Conservation (phyloP, 1,284 basidiomycete species). For the Marasmius sp. region DNA sequence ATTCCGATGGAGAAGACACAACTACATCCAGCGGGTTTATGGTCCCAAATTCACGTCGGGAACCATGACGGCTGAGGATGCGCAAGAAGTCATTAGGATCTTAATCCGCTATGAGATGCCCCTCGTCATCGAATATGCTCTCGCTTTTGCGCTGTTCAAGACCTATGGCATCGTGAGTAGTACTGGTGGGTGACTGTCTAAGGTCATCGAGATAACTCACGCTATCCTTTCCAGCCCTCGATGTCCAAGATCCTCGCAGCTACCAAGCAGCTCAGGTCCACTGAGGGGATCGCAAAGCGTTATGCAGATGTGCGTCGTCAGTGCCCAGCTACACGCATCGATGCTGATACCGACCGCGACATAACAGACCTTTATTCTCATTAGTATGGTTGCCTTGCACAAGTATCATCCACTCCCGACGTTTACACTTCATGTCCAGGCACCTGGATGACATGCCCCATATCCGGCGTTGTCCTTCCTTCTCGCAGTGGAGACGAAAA, state of each 20-base stretch:
- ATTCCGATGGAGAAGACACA: background rate
- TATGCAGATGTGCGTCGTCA: conserved; percentile 41
- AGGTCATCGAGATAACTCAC: background rate
- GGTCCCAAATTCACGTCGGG: conserved; percentile 32
- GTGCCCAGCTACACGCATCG: background rate
- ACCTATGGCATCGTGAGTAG: conserved; percentile 46
- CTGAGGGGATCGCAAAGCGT: conserved; percentile 36
- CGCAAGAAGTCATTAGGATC: conserved; percentile 38
- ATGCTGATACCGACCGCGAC: background rate
- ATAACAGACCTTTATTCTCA: conserved; percentile 41
- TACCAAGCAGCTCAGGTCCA: conserved; percentile 37
- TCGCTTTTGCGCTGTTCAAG: conserved; percentile 48
- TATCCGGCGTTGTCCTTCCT: conserved; percentile 25
- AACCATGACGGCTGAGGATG: conserved; percentile 40
- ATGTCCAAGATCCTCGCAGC: conserved; percentile 40
- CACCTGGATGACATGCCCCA: conserved; percentile 36
- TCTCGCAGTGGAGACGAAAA: background rate
- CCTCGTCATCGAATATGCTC: conserved; percentile 32
- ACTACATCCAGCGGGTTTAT: background rate
- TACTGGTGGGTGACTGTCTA: background rate
- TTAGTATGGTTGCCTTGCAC: conserved; percentile 25
- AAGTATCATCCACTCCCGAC: background rate
- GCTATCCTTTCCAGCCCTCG: conserved; percentile 32
- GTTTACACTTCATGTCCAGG: conserved; percentile 18
- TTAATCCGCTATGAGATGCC: conserved; percentile 43